Percentiles rank a stretch among this genome's conserved stretches.
Conservation (phyloP, 345 rosid species). For the Eucalyptus regnans region DNA sequence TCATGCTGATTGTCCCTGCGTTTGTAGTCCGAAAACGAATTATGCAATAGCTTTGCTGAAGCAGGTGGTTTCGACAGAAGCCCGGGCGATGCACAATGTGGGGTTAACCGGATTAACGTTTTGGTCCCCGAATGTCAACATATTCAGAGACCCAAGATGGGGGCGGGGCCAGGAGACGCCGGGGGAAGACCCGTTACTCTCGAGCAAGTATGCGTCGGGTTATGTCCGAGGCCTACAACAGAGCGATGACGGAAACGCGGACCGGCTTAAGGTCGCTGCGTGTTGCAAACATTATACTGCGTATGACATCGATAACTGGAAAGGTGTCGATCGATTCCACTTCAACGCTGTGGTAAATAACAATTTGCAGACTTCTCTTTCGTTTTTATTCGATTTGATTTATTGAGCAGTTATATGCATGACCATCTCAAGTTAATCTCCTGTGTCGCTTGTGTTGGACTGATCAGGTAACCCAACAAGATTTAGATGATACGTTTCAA, state of each 20-base stretch:
- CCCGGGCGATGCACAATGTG: conserved; percentile 95
- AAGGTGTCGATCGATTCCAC: conserved; percentile 56
- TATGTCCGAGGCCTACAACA: conserved; percentile 74
- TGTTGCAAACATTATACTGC: conserved; percentile 98
- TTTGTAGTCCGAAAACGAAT: neutral
- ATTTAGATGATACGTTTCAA: conserved; percentile 89
- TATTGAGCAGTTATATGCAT: neutral
- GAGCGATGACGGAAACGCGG: conserved; percentile 28
- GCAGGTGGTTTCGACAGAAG: conserved; percentile 88
- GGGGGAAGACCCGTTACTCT: conserved; percentile 81
- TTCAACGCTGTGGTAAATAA: conserved; percentile 65
- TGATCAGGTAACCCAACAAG: conserved; percentile 78
- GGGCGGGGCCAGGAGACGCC: conserved; percentile 97
- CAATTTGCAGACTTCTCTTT: neutral
- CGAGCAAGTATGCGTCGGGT: conserved; percentile 56
- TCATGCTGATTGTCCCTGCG: neutral
- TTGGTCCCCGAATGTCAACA: conserved; percentile 92
- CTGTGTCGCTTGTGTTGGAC: conserved; percentile 8
- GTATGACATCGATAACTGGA: conserved; percentile 85
- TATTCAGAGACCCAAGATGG: conserved; percentile 95
- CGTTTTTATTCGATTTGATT: neutral
- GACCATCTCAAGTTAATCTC: neutral
- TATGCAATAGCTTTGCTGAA: neutral
- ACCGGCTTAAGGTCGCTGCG: conserved; percentile 83
- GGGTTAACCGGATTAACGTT: conserved; percentile 80